Evolutionary conservation across 2,329 filamentous ascomycete genomes (phyloP).

Genomic region (Fusarium domesticum): DNA sequence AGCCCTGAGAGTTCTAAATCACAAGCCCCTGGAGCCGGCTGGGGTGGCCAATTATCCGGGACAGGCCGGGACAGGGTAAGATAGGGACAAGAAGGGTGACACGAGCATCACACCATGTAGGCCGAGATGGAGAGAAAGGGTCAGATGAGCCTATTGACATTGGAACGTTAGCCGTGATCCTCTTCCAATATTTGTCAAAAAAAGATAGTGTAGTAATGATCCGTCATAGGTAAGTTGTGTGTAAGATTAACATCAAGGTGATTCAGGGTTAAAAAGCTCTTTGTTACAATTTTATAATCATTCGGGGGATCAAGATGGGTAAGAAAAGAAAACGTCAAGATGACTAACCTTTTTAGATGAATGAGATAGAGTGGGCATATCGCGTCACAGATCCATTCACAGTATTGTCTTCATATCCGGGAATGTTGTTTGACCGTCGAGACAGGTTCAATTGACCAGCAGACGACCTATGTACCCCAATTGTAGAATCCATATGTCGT

Average conservation of each 20-base stretch:
- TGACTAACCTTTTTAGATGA: conserved; percentile 45
- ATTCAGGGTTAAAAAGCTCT: conserved; percentile 69
- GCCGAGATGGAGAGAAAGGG: conserved; percentile 7
- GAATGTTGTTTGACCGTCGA: conserved; percentile 35
- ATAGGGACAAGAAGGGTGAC: conserved; percentile 4
- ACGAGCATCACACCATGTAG: conserved; percentile 15
- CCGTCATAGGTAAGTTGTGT: conserved; percentile 60
- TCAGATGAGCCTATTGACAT: conserved; percentile 17
- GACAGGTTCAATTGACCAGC: conserved; percentile 41
- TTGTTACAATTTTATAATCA: conserved; percentile 54
- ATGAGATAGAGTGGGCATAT: conserved; percentile 8
- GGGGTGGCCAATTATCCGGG: conserved; percentile 2
- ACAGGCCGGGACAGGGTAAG: conserved; percentile 9
- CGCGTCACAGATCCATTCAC: conserved; percentile 25
- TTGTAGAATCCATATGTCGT: conserved; percentile 41
- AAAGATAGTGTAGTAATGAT: conserved; percentile 15
- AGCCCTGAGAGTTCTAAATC: conserved; percentile 57
- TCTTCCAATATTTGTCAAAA: conserved; percentile 26
- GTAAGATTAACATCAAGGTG: conserved; percentile 52
- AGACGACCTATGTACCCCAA: conserved; percentile 48
- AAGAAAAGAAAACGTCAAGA: conserved; percentile 5
- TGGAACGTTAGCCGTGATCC: conserved; percentile 40
- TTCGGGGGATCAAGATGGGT: conserved; percentile 35
- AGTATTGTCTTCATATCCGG: conserved; percentile 14
- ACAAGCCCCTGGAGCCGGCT: conserved; percentile 4